phyloP scores from a whole-genome alignment of 345 rosid species.

The Euphorbia peplus region DNA sequence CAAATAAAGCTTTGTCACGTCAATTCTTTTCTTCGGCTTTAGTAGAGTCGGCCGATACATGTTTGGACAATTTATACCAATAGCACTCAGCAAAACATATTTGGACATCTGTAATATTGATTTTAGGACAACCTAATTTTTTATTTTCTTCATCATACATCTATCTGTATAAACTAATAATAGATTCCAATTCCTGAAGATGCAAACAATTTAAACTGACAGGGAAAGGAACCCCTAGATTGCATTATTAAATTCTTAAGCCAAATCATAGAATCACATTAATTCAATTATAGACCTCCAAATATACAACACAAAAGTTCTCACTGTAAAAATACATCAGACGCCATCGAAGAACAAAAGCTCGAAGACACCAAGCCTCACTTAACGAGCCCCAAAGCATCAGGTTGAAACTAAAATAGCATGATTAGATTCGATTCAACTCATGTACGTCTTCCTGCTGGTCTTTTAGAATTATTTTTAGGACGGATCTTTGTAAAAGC shows the following conservation, averaged over 20 bases:
- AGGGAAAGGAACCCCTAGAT: not conserved
- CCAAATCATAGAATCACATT: too few species aligned
- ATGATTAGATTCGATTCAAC: not conserved
- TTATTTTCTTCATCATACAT: not conserved
- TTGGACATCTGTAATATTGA: too few species aligned
- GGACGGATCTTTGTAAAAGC: constrained; percentile 52
- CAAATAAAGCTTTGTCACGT: too few species aligned
- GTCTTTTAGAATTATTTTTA: constrained; percentile 58
- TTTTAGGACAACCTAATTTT: not conserved
- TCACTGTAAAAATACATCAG: too few species aligned
- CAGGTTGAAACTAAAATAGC: constrained; percentile 3
- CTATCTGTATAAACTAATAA: not conserved
- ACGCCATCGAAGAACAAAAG: not conserved
- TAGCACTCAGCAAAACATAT: too few species aligned
- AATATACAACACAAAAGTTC: not conserved
- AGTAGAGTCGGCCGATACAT: too few species aligned
- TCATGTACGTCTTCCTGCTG: constrained; percentile 10
- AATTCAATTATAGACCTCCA: not conserved
- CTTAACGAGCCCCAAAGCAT: too few species aligned
- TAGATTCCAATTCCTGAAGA: not conserved
- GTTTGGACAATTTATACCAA: too few species aligned
- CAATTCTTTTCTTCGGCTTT: too few species aligned
- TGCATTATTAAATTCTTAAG: not conserved
- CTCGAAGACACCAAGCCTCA: too few species aligned
- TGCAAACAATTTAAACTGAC: not conserved